phyloP scores from a whole-genome alignment of 768 basidiomycete species.

The Leucocoprinus sp. region DNA sequence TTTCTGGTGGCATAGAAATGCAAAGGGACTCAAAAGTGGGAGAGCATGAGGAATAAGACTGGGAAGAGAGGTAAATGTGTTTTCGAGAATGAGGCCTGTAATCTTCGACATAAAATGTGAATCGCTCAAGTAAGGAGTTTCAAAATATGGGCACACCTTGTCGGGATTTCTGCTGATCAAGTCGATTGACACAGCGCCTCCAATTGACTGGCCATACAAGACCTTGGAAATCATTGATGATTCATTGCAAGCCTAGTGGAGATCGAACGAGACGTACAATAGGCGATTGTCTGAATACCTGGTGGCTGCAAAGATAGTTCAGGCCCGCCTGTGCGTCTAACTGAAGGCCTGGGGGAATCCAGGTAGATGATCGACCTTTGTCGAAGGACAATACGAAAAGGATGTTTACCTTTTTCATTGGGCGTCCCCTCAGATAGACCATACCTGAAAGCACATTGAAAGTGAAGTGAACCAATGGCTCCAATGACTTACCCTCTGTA shows the following conservation, averaged over 20 bases:
- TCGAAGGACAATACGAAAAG: not conserved
- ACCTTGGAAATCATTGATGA: slow-evolving; percentile 31
- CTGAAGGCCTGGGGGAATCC: slow-evolving; percentile 49
- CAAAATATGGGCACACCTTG: slow-evolving; percentile 35
- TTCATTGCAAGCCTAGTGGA: not conserved
- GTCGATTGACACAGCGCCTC: slow-evolving; percentile 89
- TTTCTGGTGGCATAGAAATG: slow-evolving; percentile 79
- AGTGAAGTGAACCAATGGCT: not conserved
- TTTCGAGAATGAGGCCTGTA: slow-evolving; percentile 78
- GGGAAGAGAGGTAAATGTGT: slow-evolving; percentile 85
- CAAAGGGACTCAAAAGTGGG: slow-evolving; percentile 62
- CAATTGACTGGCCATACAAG: slow-evolving; percentile 81
- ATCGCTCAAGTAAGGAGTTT: slow-evolving; percentile 1
- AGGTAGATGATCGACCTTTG: not conserved
- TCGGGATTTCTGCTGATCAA: slow-evolving; percentile 72
- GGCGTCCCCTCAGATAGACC: slow-evolving; percentile 83
- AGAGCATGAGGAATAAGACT: slow-evolving; percentile 74
- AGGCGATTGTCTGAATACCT: slow-evolving; percentile 53
- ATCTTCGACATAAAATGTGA: slow-evolving; percentile 39
- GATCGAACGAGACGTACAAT: slow-evolving; percentile 39
- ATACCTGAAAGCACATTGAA: slow-evolving; percentile 44
- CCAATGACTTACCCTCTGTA: slow-evolving; percentile 74
- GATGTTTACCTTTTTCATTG: slow-evolving; percentile 63
- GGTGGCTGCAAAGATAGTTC: slow-evolving; percentile 61
- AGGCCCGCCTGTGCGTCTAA: slow-evolving; percentile 82